A percentile compares a stretch with the other conserved stretches of the same genome.
Conservation (phyloP, 768 basidiomycete species). For the Lactarius vividus region DNA sequence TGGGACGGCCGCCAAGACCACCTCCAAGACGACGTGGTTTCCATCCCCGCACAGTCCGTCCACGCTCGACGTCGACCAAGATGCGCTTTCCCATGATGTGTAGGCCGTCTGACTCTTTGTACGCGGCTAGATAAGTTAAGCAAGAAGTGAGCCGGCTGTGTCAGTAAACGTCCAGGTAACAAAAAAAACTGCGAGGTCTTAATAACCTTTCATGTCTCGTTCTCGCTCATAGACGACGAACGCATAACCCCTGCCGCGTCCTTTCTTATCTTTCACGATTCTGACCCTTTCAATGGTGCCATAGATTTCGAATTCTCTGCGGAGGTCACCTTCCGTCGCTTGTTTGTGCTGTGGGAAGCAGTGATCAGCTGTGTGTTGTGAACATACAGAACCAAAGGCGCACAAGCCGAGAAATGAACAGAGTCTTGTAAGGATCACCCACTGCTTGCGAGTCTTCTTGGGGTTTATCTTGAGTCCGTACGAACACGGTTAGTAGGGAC, state of each 20-base stretch:
- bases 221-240: constrained; percentile 98
- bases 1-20: constrained; percentile 98
- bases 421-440: constrained; percentile 97
- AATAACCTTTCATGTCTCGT: constrained; percentile 96
- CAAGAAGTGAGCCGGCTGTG: constrained; percentile 30
- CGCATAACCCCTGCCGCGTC: constrained; percentile 86
- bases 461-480: constrained; percentile 70
- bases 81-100: constrained; percentile 96
- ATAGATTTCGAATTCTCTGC: constrained; percentile 93
- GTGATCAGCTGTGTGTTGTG: constrained; percentile 20
- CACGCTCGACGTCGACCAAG: constrained; percentile 96
- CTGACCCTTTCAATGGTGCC: constrained; percentile 93
- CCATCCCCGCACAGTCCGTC: constrained; percentile 97
- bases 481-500: constrained; percentile 21
- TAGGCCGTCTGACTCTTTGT: constrained; percentile 97
- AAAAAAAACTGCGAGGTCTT: constrained; percentile 17
- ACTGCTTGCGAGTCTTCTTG: constrained; percentile 85
- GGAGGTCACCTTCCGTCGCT: constrained; percentile 87
- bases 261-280: constrained; percentile 89
- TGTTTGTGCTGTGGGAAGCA: constrained; percentile 68
- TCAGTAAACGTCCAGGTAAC: constrained; percentile 26
- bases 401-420: constrained; percentile 94
- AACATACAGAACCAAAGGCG: constrained; percentile 24
- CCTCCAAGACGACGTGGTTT: constrained; percentile 95
- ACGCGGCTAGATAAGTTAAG: constrained; percentile 59